Evolutionary conservation across 1,284 basidiomycete species (phyloP).

Genomic region (Cutaneotrichosporon sp.): DNA sequence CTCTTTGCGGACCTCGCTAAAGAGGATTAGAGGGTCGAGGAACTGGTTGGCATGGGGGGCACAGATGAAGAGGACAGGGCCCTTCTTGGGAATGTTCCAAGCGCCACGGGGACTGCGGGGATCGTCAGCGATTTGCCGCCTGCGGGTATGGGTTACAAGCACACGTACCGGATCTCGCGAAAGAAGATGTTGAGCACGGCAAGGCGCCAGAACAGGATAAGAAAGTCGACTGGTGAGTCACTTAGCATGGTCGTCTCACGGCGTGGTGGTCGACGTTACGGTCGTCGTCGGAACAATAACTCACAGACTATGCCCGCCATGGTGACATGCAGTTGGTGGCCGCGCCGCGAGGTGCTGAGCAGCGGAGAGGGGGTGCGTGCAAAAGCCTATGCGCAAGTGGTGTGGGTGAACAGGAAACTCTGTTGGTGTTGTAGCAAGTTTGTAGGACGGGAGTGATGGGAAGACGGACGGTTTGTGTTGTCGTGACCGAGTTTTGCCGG

Average conservation of each 20-base stretch:
- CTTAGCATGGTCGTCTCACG: background rate
- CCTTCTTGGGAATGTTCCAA: constrained; percentile 87
- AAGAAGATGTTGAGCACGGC: constrained; percentile 90
- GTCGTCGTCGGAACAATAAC: background rate
- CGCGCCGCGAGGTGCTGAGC: no score
- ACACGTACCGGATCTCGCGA: constrained; percentile 70
- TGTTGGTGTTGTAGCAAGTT: no score
- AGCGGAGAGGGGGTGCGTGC: no score
- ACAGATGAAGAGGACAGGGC: constrained; percentile 92
- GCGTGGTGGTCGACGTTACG: background rate
- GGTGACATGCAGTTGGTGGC: background rate
- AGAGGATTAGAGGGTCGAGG: constrained; percentile 85
- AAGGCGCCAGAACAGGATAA: constrained; percentile 57
- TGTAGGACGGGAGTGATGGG: no score
- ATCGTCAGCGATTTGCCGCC: background rate
- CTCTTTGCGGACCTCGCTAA: constrained; percentile 80
- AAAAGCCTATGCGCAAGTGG: no score
- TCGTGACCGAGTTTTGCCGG: no score
- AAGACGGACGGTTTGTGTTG: no score
- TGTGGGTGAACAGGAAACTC: no score
- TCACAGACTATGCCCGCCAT: constrained; percentile 1
- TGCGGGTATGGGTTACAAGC: background rate
- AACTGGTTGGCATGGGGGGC: constrained; percentile 98
- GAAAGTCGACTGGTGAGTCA: constrained; percentile 34
- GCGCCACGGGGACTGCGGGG: constrained; percentile 71